Evolutionary conservation across 2,329 filamentous ascomycete genomes (phyloP).

Genomic region (Ophiostoma sp.): DNA sequence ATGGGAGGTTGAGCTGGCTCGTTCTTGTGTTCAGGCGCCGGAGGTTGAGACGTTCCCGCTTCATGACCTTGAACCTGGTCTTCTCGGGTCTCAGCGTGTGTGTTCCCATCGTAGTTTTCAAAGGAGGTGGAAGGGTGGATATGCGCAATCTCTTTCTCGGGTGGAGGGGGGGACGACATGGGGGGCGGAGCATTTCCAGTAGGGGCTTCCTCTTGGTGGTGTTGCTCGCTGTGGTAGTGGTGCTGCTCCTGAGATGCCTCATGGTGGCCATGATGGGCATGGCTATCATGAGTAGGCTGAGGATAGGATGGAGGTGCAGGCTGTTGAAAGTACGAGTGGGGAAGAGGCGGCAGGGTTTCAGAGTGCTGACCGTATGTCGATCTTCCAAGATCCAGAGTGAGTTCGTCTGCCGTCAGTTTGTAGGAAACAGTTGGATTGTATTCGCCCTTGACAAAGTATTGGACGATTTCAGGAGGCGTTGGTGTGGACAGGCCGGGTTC

Average conservation of each 20-base stretch:
- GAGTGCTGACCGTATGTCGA: conserved; percentile 31
- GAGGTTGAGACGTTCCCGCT: conserved; percentile 35
- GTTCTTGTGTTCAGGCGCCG: conserved; percentile 34
- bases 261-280: conserved; percentile 13
- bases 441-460: conserved; percentile 52
- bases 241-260: conserved; percentile 17
- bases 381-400: conserved; percentile 27
- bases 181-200: not conserved
- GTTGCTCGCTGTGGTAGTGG: not conserved
- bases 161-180: not conserved
- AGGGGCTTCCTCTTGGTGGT: not conserved
- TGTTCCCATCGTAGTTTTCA: conserved; percentile 38
- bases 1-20: conserved; percentile 33
- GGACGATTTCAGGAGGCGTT: conserved; percentile 38
- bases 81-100: conserved; percentile 44
- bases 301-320: not conserved
- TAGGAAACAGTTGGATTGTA: conserved; percentile 37
- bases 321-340: conserved; percentile 28
- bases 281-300: conserved; percentile 23
- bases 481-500: conserved; percentile 1
- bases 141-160: not conserved
- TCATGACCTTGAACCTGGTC: conserved; percentile 35
- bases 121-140: not conserved
- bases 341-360: conserved; percentile 27
- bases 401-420: conserved; percentile 35